Evolutionary conservation across 75 land plant species (phyloP).

Genomic region (Pseudotsuga menziesii): DNA sequence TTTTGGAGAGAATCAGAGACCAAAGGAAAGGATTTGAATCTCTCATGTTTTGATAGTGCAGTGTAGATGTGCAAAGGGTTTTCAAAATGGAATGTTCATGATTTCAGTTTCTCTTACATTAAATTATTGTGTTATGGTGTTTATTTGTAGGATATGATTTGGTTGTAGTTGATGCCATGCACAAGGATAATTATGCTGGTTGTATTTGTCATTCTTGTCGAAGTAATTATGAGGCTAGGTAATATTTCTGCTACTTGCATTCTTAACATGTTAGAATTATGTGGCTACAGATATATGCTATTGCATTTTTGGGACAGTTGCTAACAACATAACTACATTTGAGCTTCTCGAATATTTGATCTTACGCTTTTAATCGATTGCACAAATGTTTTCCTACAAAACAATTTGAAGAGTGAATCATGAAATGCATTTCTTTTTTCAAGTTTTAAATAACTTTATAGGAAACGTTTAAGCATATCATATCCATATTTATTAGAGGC

Average conservation of each 20-base stretch:
- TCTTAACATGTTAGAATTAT: neutral
- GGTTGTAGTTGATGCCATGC: constrained; percentile 99
- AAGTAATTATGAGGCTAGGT: constrained; percentile 99
- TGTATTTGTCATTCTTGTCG: constrained; percentile 97
- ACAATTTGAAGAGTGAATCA: too few relatives aligned
- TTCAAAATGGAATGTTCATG: neutral
- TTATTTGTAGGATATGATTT: constrained; percentile 84
- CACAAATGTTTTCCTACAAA: too few relatives aligned
- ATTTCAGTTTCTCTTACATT: neutral
- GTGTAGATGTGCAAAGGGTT: constrained; percentile 1
- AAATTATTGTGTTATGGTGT: constrained; percentile 30
- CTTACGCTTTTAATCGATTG: too few relatives aligned
- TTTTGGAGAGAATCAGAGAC: constrained; percentile 93
- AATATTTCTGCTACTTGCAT: constrained; percentile 8
- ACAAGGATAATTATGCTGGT: constrained; percentile 98
- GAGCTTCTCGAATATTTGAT: too few relatives aligned
- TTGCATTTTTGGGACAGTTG: neutral
- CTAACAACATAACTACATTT: neutral
- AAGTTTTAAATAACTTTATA: too few relatives aligned
- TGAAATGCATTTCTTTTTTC: too few relatives aligned
- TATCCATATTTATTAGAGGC: too few relatives aligned
- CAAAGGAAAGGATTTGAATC: constrained; percentile 56
- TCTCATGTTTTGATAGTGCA: neutral
- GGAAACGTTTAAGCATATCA: too few relatives aligned
- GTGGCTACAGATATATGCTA: neutral